Percentiles rank a stretch among this genome's conserved stretches.
Evolutionary conservation across 352 stramenopile genomes (phyloP).

Genomic region (Globisporangium megalacanthum): DNA sequence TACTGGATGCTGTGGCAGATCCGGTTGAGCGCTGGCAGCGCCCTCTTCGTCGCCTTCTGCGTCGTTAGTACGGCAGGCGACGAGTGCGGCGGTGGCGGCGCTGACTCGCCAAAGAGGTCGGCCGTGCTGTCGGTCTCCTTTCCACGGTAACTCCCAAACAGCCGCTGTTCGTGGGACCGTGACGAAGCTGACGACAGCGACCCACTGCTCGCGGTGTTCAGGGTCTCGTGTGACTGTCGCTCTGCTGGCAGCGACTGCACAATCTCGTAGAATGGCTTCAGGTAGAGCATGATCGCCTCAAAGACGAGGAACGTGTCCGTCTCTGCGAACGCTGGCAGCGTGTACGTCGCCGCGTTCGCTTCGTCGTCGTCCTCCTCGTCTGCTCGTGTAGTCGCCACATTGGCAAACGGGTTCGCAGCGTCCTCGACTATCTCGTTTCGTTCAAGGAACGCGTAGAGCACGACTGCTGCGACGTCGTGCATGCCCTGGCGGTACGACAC

Average conservation of each 20-base stretch:
- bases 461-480: constrained; percentile 76
- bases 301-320: constrained; percentile 70
- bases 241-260: constrained; percentile 27
- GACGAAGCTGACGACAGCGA: background rate
- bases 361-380: background rate
- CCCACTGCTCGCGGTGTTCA: background rate
- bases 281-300: constrained; percentile 69
- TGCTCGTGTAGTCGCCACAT: background rate
- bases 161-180: constrained; percentile 19
- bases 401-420: constrained; percentile 16
- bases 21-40: constrained; percentile 46
- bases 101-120: background rate
- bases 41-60: constrained; percentile 1
- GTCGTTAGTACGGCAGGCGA: background rate
- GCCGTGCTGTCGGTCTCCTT: constrained; percentile 19
- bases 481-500: constrained; percentile 84
- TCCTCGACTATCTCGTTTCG: constrained; percentile 2
- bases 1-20: constrained; percentile 75
- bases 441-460: constrained; percentile 63
- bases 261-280: constrained; percentile 76
- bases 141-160: constrained; percentile 20
- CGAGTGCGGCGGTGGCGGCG: background rate
- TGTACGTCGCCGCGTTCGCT: background rate
- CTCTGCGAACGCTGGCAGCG: constrained; percentile 40
- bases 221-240: too few relatives aligned